phyloP scores from a whole-genome alignment of 2,329 filamentous ascomycete genomes.

The Penicillium sp. region DNA sequence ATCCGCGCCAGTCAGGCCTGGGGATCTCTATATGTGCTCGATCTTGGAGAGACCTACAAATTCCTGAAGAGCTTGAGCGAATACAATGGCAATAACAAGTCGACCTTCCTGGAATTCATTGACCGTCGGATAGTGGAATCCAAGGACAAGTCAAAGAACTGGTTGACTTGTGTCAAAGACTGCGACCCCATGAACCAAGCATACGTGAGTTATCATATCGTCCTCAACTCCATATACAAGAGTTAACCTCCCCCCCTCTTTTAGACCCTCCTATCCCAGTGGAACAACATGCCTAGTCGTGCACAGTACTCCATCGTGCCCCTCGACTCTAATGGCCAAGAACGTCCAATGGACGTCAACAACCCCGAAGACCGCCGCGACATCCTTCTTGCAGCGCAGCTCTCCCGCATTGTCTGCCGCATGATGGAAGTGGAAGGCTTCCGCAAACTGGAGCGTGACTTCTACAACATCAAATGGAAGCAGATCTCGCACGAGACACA shows the following conservation, averaged over 20 bases:
- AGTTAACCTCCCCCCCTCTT: background rate
- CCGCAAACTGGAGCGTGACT: conserved; percentile 43
- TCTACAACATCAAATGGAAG: conserved; percentile 48
- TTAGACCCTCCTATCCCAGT: conserved; percentile 42
- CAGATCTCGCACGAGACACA: conserved; percentile 44
- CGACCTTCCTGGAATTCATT: conserved; percentile 45
- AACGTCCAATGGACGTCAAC: conserved; percentile 42
- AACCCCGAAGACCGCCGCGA: conserved; percentile 37
- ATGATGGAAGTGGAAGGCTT: conserved; percentile 49
- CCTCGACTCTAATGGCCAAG: conserved; percentile 26
- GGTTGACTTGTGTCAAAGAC: conserved; percentile 42
- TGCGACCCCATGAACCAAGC: conserved; percentile 41
- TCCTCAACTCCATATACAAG: background rate
- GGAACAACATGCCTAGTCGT: conserved; percentile 49
- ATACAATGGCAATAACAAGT: conserved; percentile 38
- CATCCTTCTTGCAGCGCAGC: conserved; percentile 44
- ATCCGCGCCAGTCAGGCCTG: conserved; percentile 44
- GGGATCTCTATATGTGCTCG: conserved; percentile 43
- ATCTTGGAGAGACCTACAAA: conserved; percentile 42
- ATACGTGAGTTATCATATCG: conserved; percentile 35
- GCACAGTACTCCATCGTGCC: conserved; percentile 44
- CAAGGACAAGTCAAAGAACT: conserved; percentile 46
- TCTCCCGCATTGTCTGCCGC: conserved; percentile 47
- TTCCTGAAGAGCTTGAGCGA: conserved; percentile 41
- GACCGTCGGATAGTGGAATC: conserved; percentile 45